Conservation (phyloP, 345 rosid genomes). For the Cochlearia excelsa region DNA sequence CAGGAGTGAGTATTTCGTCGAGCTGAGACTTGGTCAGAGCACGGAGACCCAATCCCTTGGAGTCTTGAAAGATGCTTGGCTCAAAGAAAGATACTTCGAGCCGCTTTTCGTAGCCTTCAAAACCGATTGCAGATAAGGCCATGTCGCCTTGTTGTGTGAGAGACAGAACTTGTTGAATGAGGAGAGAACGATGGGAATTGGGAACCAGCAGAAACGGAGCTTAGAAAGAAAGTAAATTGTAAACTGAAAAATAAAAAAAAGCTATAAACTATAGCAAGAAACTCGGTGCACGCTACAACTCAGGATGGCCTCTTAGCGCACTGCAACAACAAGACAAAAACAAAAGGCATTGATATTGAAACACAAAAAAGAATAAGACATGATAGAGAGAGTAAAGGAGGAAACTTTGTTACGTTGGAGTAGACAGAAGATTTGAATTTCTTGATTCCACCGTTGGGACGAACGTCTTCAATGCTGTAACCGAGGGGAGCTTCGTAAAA, state of each 20-base stretch:
- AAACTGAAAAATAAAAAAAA: slow-evolving; percentile 22
- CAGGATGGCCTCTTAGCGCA: slow-evolving; percentile 89
- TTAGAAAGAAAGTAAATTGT: slow-evolving; percentile 30
- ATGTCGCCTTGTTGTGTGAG: slow-evolving; percentile 40
- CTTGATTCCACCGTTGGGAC: slow-evolving; percentile 99
- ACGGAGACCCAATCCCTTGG: slow-evolving; percentile 63
- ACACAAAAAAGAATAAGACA: not conserved
- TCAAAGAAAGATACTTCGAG: slow-evolving; percentile 70
- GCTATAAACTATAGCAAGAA: slow-evolving; percentile 26
- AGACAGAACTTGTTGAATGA: slow-evolving; percentile 23
- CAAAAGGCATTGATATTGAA: not conserved
- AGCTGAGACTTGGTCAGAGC: slow-evolving; percentile 62
- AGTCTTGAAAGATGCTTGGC: slow-evolving; percentile 68
- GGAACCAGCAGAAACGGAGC: slow-evolving; percentile 46
- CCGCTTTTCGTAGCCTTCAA: slow-evolving; percentile 96
- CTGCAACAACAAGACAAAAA: slow-evolving; percentile 40
- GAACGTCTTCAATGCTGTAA: slow-evolving; percentile 97
- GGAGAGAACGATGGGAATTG: slow-evolving; percentile 40
- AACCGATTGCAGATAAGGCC: slow-evolving; percentile 88
- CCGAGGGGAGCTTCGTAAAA: slow-evolving; percentile 97
- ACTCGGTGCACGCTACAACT: slow-evolving; percentile 37
- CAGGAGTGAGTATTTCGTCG: slow-evolving; percentile 71
- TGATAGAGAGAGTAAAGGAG: not conserved
- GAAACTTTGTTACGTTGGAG: slow-evolving; percentile 51
- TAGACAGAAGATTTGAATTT: slow-evolving; percentile 97